Base-by-base conservation (phyloP, 2,329 filamentous ascomycete genomes). In the Trichoderma sp. region DNA sequence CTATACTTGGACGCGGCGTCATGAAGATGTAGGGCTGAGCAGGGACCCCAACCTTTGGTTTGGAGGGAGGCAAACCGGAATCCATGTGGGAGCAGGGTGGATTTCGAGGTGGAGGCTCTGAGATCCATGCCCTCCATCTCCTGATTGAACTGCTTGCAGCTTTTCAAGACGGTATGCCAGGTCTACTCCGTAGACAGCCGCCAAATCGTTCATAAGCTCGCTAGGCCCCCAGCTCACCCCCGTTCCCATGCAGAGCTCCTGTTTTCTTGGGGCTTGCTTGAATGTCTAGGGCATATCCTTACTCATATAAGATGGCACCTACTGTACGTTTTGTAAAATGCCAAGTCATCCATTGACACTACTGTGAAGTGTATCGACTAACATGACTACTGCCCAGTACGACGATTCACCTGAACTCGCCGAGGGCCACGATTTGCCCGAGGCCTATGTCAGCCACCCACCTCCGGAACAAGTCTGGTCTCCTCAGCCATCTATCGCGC, bases 271-370 rank as follows among this genome's bases (percentile, higher is more conserved):
- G 67, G 36, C 24, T 51, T 70, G 39, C 56, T 61, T 30, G 57
- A 70, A 70, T 61, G 67, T 62, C 28, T 51, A 51, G 18, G 36
- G 39, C 39, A n/a, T 58, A 62, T 62, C 57, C 56, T 18, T 51
- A 70, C 57, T 34, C 67, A 24, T 70, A 70, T 57, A 62, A 53
- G 57, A 70, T 70, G 67, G n/a, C 67, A 11, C 56, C 67, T 18
- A 62, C 57, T 36, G 67, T 70, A 53, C 9, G 67, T 36, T 26
- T 53, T 53, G 57, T 32, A 26, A 60, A 53, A 34, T 66, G 39
- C 28, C n/a, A 11, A 26, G 18, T 14, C 57, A 30, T 34, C 28
- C 26, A 51, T n/a, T 4, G 18, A 39, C 36, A 39, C 12, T 4
- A 12, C 9, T 26, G 26, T 60, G 7, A 61, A 34, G 9, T 9